Evolutionary conservation across 2,329 filamentous ascomycete genomes (phyloP).

Genomic region (Aspergillus hortae): DNA sequence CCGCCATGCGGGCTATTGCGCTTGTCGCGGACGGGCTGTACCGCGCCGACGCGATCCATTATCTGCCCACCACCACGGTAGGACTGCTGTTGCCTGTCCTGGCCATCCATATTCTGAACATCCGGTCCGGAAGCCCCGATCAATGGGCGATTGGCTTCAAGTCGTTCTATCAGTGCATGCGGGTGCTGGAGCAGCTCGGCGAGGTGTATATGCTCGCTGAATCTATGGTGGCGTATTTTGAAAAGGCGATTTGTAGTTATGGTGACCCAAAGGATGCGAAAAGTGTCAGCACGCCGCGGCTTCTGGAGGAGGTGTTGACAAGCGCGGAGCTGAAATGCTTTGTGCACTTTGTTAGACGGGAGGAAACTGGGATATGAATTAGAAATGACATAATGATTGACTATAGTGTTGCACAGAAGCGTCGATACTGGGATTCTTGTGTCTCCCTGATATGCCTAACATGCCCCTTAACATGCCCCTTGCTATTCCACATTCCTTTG

Average conservation of each 20-base stretch:
- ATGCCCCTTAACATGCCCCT: too few relatives aligned
- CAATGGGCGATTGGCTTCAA: constrained; percentile 6
- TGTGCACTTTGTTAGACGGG: constrained; percentile 3
- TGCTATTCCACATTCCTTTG: too few relatives aligned
- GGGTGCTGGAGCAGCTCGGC: constrained; percentile 9
- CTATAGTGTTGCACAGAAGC: too few relatives aligned
- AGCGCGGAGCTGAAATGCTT: constrained; percentile 2
- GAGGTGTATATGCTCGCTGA: constrained; percentile 10
- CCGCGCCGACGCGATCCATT: constrained; percentile 64
- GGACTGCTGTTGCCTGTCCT: constrained; percentile 80
- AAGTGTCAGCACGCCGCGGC: background rate
- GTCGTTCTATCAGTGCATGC: constrained; percentile 10
- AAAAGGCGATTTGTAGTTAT: constrained; percentile 4
- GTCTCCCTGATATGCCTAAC: too few relatives aligned
- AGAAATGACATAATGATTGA: too few relatives aligned
- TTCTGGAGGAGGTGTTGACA: constrained; percentile 3
- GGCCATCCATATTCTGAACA: constrained; percentile 81
- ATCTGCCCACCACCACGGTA: constrained; percentile 75
- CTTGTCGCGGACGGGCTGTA: constrained; percentile 70
- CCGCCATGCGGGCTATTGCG: constrained; percentile 66
- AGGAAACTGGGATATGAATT: background rate
- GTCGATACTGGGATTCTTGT: too few relatives aligned
- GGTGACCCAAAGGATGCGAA: background rate
- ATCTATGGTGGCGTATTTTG: constrained; percentile 8
- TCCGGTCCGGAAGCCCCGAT: constrained; percentile 33